Evolutionary conservation across 2,329 filamentous ascomycete species (phyloP).

Genomic region (Aspergillus ustus): DNA sequence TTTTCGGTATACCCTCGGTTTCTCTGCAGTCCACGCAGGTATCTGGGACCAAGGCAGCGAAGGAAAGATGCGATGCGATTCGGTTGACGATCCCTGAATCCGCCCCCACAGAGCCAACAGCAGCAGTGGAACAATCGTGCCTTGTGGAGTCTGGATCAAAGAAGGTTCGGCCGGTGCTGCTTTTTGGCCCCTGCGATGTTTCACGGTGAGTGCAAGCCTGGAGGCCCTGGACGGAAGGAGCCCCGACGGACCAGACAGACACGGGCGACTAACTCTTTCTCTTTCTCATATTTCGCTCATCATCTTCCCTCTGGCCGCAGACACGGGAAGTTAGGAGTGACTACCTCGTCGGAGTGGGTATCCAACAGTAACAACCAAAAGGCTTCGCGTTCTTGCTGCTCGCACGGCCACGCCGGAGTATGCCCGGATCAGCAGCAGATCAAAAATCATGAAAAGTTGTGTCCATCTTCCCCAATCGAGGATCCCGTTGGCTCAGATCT

Average conservation of each 20-base stretch:
- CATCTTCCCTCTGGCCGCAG: too few relatives aligned
- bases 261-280: too few relatives aligned
- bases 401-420: not conserved
- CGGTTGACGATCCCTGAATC: not conserved
- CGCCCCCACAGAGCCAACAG: not conserved
- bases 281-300: too few relatives aligned
- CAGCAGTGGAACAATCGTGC: not conserved
- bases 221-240: not conserved
- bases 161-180: not conserved
- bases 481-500: not conserved
- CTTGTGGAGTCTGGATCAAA: not conserved
- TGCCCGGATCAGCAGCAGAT: slow-evolving; percentile 1
- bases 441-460: not conserved
- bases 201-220: not conserved
- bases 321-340: not conserved
- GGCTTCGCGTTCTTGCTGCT: not conserved
- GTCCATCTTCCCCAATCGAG: not conserved
- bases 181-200: slow-evolving; percentile 6
- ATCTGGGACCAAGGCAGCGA: not conserved
- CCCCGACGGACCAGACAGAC: not conserved
- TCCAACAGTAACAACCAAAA: not conserved
- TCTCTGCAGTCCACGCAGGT: too few relatives aligned
- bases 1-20: too few relatives aligned
- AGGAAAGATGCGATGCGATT: not conserved
- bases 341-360: too few relatives aligned